phyloP scores from a whole-genome alignment of 495 filamentous ascomycete genomes.

The Lasiosphaeria ovina region DNA sequence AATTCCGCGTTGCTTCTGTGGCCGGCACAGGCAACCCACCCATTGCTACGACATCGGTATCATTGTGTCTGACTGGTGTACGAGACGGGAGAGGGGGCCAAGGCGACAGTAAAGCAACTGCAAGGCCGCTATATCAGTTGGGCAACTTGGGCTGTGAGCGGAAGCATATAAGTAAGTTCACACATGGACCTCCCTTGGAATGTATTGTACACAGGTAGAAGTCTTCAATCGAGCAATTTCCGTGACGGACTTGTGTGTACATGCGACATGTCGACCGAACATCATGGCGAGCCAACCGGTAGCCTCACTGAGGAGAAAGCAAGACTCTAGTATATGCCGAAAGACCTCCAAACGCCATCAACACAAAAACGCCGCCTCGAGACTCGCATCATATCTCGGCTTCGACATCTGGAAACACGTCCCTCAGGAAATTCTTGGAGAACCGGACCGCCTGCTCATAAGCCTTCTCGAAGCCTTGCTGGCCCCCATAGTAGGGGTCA shows the following conservation, averaged over 20 bases:
- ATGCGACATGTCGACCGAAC: no score
- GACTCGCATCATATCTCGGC: constrained; percentile 12
- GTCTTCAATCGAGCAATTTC: no score
- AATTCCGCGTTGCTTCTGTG: not conserved
- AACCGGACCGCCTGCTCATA: constrained; percentile 82
- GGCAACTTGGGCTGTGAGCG: not conserved
- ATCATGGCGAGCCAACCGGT: no score
- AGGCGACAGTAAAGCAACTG: not conserved
- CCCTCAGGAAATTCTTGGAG: constrained; percentile 67
- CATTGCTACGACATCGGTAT: not conserved
- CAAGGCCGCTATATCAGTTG: not conserved
- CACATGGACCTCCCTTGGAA: not conserved
- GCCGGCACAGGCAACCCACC: not conserved
- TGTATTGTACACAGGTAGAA: not conserved
- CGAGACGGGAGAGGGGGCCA: not conserved
- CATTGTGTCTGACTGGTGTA: not conserved
- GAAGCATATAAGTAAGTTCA: not conserved
- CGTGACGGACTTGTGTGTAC: no score
- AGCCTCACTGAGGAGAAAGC: no score
- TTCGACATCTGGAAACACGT: constrained; percentile 44
- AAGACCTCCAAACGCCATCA: not conserved
- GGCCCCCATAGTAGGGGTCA: constrained; percentile 90
- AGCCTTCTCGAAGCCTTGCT: constrained; percentile 78
- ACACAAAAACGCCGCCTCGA: not conserved
- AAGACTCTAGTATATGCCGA: not conserved